Evolutionary conservation across 495 filamentous ascomycete species (phyloP).

Genomic region (Sporormia fimetaria): DNA sequence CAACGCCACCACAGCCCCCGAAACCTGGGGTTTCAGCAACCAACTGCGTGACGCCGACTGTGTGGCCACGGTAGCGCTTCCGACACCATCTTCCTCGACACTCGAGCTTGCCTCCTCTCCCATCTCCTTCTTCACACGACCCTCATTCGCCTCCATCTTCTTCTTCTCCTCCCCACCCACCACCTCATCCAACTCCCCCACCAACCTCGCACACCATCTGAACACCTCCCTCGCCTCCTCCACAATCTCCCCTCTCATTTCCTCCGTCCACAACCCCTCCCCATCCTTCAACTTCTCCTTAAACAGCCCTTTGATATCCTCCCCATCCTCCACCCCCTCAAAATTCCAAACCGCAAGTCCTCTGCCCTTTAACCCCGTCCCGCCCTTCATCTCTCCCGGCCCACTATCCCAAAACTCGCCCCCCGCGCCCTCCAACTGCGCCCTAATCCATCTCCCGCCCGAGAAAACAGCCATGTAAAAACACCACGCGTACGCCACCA

Average conservation of each 20-base stretch:
- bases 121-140: slow-evolving; percentile 1
- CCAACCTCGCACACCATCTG: slow-evolving; percentile 30
- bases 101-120: background rate
- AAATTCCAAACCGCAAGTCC: slow-evolving; percentile 32
- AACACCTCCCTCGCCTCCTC: slow-evolving; percentile 40
- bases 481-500: slow-evolving; percentile 48
- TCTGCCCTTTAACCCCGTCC: slow-evolving; percentile 1
- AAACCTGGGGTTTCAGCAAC: slow-evolving; percentile 16
- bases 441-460: slow-evolving; percentile 45
- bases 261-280: slow-evolving; percentile 34
- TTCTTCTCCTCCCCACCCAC: slow-evolving; percentile 10
- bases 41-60: slow-evolving; percentile 2
- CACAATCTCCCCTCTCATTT: slow-evolving; percentile 40
- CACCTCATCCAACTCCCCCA: slow-evolving; percentile 33
- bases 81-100: background rate
- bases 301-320: slow-evolving; percentile 35
- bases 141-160: slow-evolving; percentile 3
- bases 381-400: background rate
- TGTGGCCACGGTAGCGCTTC: background rate
- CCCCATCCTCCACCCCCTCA: slow-evolving; percentile 28
- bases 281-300: slow-evolving; percentile 33
- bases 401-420: slow-evolving; percentile 35
- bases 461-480: slow-evolving; percentile 50
- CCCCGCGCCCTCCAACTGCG: slow-evolving; percentile 35
- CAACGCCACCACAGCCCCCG: slow-evolving; percentile 10